A percentile compares a stretch with the other conserved stretches of the same genome.
Evolutionary conservation across 768 basidiomycete species (phyloP).

Genomic region (Suillus tomentosus): DNA sequence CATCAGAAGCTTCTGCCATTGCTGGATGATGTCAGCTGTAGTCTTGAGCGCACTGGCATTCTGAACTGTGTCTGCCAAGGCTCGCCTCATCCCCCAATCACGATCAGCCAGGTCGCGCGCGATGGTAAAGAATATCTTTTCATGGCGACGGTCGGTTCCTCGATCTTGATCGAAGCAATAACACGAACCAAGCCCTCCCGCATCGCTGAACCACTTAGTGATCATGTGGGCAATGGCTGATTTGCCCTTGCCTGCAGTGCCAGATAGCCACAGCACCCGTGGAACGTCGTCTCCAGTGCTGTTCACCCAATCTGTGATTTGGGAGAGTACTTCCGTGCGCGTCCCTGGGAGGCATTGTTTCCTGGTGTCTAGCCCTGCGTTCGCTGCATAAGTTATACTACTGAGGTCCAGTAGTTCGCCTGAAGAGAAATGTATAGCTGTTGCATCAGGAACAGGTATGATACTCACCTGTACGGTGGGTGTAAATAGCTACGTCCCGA

Average conservation of each 20-base stretch:
- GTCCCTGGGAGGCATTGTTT: slow-evolving; percentile 23
- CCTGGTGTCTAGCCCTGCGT: neutral
- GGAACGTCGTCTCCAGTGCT: slow-evolving; percentile 7
- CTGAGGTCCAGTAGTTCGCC: neutral
- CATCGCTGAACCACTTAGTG: slow-evolving; percentile 13
- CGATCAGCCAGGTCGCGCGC: no score
- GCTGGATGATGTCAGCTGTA: no score
- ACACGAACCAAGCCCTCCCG: slow-evolving; percentile 3
- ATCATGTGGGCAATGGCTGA: slow-evolving; percentile 15
- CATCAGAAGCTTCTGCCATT: no score
- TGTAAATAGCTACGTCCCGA: neutral
- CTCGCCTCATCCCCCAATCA: no score
- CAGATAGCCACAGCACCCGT: neutral
- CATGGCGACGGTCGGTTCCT: slow-evolving; percentile 9
- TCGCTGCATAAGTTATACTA: neutral
- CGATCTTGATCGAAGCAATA: slow-evolving; percentile 10
- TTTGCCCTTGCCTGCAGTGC: neutral
- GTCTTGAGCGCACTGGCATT: no score
- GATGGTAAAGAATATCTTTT: slow-evolving; percentile 17
- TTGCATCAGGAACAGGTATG: neutral
- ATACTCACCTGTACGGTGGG: neutral
- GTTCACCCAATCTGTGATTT: slow-evolving; percentile 28
- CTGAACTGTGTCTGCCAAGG: no score
- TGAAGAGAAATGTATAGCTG: neutral
- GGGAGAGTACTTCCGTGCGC: slow-evolving; percentile 23